Conservation (phyloP, 177 flowering plant genomes). For the Tripterygium wilfordii region DNA sequence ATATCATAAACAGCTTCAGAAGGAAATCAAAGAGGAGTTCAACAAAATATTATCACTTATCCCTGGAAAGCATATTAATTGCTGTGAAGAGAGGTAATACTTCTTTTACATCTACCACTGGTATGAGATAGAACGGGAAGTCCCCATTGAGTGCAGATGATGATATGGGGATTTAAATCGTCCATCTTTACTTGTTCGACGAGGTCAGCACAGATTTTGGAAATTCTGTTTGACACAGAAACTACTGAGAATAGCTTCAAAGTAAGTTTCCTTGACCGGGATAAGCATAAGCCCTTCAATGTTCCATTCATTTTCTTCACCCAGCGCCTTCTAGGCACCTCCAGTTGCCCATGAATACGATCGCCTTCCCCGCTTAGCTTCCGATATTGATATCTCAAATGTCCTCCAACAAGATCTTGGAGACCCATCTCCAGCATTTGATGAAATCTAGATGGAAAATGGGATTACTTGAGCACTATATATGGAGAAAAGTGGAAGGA, state of each 20-base stretch:
- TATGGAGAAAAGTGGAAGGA: background rate
- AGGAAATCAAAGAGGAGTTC: too few species aligned
- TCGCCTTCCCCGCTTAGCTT: slow-evolving; percentile 19
- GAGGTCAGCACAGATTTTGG: slow-evolving; percentile 21
- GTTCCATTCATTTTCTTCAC: slow-evolving; percentile 30
- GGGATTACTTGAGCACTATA: background rate
- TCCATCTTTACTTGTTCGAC: slow-evolving; percentile 25
- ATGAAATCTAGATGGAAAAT: background rate
- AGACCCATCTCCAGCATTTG: slow-evolving; percentile 20
- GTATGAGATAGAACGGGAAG: slow-evolving; percentile 45
- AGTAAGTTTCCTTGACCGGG: slow-evolving; percentile 27
- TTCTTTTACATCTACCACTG: background rate
- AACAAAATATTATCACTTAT: too few species aligned
- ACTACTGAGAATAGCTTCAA: slow-evolving; percentile 32
- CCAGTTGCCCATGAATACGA: slow-evolving; percentile 6
- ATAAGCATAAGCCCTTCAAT: slow-evolving; percentile 25
- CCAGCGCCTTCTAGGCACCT: slow-evolving; percentile 24
- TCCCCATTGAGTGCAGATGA: slow-evolving; percentile 44
- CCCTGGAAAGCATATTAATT: too few species aligned
- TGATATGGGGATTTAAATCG: slow-evolving; percentile 24
- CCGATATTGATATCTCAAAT: slow-evolving; percentile 18
- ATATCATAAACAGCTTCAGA: too few species aligned
- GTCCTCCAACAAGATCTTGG: slow-evolving; percentile 11
- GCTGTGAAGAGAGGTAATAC: background rate
- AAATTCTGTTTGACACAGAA: slow-evolving; percentile 25